phyloP scores from a whole-genome alignment of 495 filamentous ascomycete species.

The Tuber indicum region DNA sequence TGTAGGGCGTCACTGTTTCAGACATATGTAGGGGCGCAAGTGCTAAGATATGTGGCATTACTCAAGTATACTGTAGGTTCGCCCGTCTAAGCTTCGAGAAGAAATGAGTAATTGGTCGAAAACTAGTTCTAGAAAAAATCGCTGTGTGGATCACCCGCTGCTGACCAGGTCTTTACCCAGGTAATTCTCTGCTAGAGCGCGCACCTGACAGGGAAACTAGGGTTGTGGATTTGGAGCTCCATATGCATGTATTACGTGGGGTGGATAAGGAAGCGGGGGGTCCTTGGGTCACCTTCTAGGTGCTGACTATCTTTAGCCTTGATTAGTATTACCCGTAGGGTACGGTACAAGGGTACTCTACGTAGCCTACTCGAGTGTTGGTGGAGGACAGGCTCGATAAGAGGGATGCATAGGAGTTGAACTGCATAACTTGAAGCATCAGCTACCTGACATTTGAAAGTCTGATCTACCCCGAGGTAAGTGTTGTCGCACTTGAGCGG shows the following conservation, averaged over 20 bases:
- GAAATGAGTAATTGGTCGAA: slow-evolving; percentile 18
- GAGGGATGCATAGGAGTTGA: not conserved
- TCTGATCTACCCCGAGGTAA: not conserved
- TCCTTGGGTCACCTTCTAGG: not conserved
- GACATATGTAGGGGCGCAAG: not conserved
- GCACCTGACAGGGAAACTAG: slow-evolving; percentile 17
- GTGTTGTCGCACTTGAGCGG: not conserved
- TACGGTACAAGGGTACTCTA: not conserved
- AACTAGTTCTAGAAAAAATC: slow-evolving; percentile 22
- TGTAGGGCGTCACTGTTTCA: not conserved
- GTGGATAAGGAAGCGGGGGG: not conserved
- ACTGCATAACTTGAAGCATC: not conserved
- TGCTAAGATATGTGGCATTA: not conserved
- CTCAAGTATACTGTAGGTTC: not conserved
- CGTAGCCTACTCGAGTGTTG: not conserved
- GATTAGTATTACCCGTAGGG: not conserved
- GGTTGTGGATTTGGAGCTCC: slow-evolving; percentile 7
- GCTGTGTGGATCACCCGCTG: slow-evolving; percentile 26
- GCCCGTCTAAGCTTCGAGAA: slow-evolving; percentile 12
- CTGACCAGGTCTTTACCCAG: slow-evolving; percentile 18
- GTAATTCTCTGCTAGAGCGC: slow-evolving; percentile 9
- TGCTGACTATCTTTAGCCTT: not conserved
- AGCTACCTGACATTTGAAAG: not conserved
- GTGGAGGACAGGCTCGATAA: not conserved
- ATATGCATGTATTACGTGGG: not conserved